Evolutionary conservation across 2,329 filamentous ascomycete species (phyloP), one percentile per base, ranked within the genome.

Genomic region (Coleophoma crateriformis): DNA sequence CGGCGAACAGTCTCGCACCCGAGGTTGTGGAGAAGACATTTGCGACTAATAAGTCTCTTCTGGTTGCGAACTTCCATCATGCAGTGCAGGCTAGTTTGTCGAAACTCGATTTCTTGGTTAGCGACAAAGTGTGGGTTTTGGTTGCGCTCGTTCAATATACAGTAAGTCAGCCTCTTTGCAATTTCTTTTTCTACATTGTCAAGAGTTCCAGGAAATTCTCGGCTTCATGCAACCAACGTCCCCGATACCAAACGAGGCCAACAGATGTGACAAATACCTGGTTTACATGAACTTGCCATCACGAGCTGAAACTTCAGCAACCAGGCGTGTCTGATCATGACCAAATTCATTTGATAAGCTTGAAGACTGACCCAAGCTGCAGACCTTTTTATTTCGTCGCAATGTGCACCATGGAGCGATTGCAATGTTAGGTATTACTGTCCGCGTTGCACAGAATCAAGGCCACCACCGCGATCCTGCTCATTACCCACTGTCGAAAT

Each of bases 381-480:
- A 58, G 57, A 56, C 53, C 15, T 56, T 57, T 32, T 33, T 57
- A 12, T 59, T 59, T 45, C 57, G 57, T 35, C 54, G 54, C 42
- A 81, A 80, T 58, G 77, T 82, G 53, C 74, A 75, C 3, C 79
- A 83, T 55, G 76, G 77, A 2, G 71, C 77, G 4, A 84, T 80
- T 78, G 75, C 83, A 40, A 60, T 85, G 19, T 80, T 78, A 46
- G 81, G 82, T 1, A 72, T 87, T 17, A 81, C 81, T 1, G 74
- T 85, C 11, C 81, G 84, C 46, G 77, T 86, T 39, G 84, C 80
- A 12, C 80, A 84, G 57, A 76, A 82, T 7, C 77, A 88, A 67
- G 83, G 83, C 3, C 69, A 88, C 11, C 82, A 88, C 55, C 75
- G 74, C 33, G 84, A 88, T 59, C 50, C 57, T 12, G 45, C 45